A percentile compares a stretch with the other conserved stretches of the same genome.
Conservation (phyloP, 768 basidiomycete species). For the Russula griseocarnosa region DNA sequence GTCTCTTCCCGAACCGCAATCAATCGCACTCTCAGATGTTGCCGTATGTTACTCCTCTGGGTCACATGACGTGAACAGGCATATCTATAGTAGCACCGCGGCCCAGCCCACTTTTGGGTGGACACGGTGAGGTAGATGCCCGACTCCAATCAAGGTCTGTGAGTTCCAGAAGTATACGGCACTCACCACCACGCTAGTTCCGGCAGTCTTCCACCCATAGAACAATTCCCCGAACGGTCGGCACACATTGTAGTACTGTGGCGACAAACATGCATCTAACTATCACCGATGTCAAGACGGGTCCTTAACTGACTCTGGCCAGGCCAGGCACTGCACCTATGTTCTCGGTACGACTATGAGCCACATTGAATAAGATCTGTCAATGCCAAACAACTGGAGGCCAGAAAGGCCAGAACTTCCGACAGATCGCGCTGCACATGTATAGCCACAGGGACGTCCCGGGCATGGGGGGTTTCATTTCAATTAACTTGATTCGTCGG, state of each 20-base stretch:
- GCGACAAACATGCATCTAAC: not conserved
- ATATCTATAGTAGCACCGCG: not conserved
- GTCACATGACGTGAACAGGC: conserved; percentile 12
- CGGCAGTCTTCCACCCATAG: not conserved
- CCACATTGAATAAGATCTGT: not conserved
- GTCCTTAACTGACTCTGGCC: conserved; percentile 6
- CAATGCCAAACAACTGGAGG: not conserved
- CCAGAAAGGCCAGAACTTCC: not conserved
- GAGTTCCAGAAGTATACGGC: not conserved
- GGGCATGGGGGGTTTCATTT: not conserved
- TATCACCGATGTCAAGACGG: conserved; percentile 12
- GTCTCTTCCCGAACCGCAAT: conserved; percentile 18
- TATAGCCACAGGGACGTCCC: not conserved
- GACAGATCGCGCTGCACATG: not conserved
- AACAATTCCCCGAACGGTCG: not conserved
- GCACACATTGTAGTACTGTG: conserved; percentile 1
- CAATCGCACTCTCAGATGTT: conserved; percentile 9
- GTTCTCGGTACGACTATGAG: not conserved
- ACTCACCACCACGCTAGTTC: not conserved
- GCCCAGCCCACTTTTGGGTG: not conserved
- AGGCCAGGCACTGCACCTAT: not conserved
- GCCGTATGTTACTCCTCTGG: no score
- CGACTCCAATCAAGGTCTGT: not conserved
- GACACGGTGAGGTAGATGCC: no score
- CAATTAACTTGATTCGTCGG: conserved; percentile 8